phyloP scores from a whole-genome alignment of 495 filamentous ascomycete genomes.

The Apiosordaria backusii region DNA sequence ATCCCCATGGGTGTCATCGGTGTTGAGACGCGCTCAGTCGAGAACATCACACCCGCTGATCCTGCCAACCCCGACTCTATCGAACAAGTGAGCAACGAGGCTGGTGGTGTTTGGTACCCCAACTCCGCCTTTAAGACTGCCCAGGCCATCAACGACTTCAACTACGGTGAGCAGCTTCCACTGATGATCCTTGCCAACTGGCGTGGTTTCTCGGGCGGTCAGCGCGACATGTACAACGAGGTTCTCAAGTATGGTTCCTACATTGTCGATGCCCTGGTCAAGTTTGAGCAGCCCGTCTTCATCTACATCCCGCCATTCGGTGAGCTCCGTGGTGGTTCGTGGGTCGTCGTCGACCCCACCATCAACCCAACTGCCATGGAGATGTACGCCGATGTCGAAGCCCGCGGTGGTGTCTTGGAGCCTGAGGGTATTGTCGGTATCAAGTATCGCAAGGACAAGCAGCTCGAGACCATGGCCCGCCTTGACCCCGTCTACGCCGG shows the following conservation, averaged over 20 bases:
- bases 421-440: slow-evolving; percentile 97
- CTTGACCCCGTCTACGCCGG: slow-evolving; percentile 78
- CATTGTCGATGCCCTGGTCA: slow-evolving; percentile 97
- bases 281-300: slow-evolving; percentile 97
- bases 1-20: slow-evolving; percentile 98
- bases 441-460: slow-evolving; percentile 96
- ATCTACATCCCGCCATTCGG: slow-evolving; percentile 97
- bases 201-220: slow-evolving; percentile 98
- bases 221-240: slow-evolving; percentile 99
- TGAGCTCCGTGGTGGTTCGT: slow-evolving; percentile 96
- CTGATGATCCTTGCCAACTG: slow-evolving; percentile 99
- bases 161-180: slow-evolving; percentile 95
- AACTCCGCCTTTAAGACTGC: slow-evolving; percentile 99
- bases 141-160: slow-evolving; percentile 97
- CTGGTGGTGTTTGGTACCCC: slow-evolving; percentile 98
- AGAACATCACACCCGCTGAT: slow-evolving; percentile 97
- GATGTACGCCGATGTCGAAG: slow-evolving; percentile 97
- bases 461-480: slow-evolving; percentile 96
- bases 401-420: slow-evolving; percentile 95
- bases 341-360: slow-evolving; percentile 97
- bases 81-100: slow-evolving; percentile 88
- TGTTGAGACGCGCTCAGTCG: slow-evolving; percentile 91
- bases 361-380: slow-evolving; percentile 97
- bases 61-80: slow-evolving; percentile 97
- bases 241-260: slow-evolving; percentile 98